These are phyloP conservation scores for Sordaria brevicollis DNA, from an alignment of 495 filamentous ascomycete species.

Conservation along the genomic window DNA sequence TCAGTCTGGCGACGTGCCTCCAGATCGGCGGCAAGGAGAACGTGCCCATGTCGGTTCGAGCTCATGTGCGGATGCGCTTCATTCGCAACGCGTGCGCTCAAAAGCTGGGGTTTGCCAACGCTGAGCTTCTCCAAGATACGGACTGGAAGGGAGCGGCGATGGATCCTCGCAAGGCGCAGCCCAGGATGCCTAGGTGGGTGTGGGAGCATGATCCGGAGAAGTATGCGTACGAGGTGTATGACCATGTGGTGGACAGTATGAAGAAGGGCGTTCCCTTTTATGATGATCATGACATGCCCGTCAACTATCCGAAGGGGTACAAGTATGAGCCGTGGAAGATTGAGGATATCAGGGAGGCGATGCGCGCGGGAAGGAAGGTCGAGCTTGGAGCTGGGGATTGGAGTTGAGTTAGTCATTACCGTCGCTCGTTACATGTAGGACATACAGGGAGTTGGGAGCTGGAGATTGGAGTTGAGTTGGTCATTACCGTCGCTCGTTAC, in stretches of 20 bases:
- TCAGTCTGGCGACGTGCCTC: conserved; percentile 52
- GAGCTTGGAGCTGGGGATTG: conserved; percentile 30
- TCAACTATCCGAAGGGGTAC: conserved; percentile 35
- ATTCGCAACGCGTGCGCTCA: conserved; percentile 46
- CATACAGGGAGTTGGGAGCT: conserved; percentile 18
- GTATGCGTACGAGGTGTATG: conserved; percentile 46
- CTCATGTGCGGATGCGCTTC: conserved; percentile 42
- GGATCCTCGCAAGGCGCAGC: conserved; percentile 39
- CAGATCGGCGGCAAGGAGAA: conserved; percentile 51
- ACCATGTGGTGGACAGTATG: conserved; percentile 31
- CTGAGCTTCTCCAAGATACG: conserved; percentile 46
- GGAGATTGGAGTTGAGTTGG: conserved; percentile 28
- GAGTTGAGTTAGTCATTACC: conserved; percentile 12
- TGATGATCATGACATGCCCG: conserved; percentile 27
- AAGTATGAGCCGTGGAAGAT: conserved; percentile 37
- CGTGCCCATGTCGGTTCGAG: conserved; percentile 37
- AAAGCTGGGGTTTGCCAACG: conserved; percentile 45
- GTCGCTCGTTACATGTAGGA: conserved; percentile 1
- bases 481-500: background rate
- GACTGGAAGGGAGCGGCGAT: conserved; percentile 43
- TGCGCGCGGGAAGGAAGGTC: conserved; percentile 23
- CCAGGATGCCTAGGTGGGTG: conserved; percentile 44
- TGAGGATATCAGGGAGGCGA: conserved; percentile 30
- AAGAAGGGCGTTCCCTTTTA: conserved; percentile 27
- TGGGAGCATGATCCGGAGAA: conserved; percentile 46